phyloP scores from a whole-genome alignment of 352 stramenopile genomes.

The Phytophthora nicotianae region DNA sequence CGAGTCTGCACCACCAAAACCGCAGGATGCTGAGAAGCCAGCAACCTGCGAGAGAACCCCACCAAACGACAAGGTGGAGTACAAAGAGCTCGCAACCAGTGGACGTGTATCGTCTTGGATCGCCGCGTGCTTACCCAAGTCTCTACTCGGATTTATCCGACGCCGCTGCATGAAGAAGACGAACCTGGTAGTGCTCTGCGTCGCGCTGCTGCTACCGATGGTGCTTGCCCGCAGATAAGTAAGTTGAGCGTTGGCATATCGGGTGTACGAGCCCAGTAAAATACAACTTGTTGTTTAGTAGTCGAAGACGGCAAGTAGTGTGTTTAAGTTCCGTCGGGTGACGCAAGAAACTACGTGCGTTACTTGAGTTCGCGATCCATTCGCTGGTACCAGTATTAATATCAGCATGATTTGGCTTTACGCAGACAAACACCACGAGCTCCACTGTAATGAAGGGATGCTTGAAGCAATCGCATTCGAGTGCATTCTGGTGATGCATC shows the following conservation, averaged over 20 bases:
- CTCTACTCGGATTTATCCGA: constrained; percentile 38
- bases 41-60: neutral
- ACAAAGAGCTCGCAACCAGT: constrained; percentile 15
- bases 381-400: no score
- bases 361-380: no score
- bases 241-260: neutral
- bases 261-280: constrained; percentile 6
- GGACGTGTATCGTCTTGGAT: constrained; percentile 26
- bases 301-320: neutral
- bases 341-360: constrained; percentile 11
- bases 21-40: neutral
- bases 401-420: no score
- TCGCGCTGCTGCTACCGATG: constrained; percentile 44
- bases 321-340: constrained; percentile 14
- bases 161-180: constrained; percentile 45
- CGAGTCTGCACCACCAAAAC: constrained; percentile 3
- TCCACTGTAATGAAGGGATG: neutral
- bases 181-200: constrained; percentile 42
- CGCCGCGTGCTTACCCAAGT: constrained; percentile 32
- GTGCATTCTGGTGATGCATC: no score
- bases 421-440: no score
- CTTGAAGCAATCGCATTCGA: no score
- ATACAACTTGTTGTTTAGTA: constrained; percentile 25
- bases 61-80: constrained; percentile 3
- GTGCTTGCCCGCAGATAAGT: constrained; percentile 40